Base-by-base conservation (phyloP, 1,284 basidiomycete species). In the Bondarzewia mesenterica region DNA sequence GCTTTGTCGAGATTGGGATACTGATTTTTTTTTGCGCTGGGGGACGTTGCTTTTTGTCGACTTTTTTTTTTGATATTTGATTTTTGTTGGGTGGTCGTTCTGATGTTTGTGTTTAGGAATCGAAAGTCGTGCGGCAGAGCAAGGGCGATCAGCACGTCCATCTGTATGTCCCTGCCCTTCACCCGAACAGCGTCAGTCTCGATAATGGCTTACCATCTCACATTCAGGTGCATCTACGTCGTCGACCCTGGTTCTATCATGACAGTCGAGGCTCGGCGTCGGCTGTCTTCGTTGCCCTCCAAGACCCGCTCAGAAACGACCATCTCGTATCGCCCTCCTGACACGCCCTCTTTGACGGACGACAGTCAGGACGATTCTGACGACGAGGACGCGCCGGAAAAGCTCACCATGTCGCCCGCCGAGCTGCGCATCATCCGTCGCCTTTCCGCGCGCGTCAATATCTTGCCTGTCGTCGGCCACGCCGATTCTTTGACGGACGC, bases 111-210 rank as follows among this genome's bases (percentile, higher is more conserved):
- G 45, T 52, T 7, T 50, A 89, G 88, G 87, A 90, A 72, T 84
- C 82, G 51, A 90, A 90, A 72, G 85, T 90, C 39, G 69, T 90
- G 46, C 77, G 88, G 55, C 80, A 87, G 60, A 88, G 78, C 67
- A 89, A 85, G 66, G 88, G 85, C 48, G 88, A 91, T 65, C 81
- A 88, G 59, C 85, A 89, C 59, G 80, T 91, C 58, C 85, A 91
- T 66, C 65, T 91, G 85, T 90, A 60, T 64, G 85, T 64, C 8
- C 39, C 22, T 26, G n/a, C 20, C 35, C 35, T n/a, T 42, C 20
- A 41, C 43, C 14, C 54, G 18, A 25, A 12, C 16, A 8, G 2
- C 16, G 27, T 7, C 18, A 5, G 8, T 22, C 40, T 23, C n/a
- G 21, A 29, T 18, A 20, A n/a, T 42, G 26, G 12, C 46, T 40